A percentile compares a stretch with the other conserved stretches of the same genome.
Evolutionary conservation across 2,329 filamentous ascomycete species (phyloP).

Genomic region (Penicillium thymicola): DNA sequence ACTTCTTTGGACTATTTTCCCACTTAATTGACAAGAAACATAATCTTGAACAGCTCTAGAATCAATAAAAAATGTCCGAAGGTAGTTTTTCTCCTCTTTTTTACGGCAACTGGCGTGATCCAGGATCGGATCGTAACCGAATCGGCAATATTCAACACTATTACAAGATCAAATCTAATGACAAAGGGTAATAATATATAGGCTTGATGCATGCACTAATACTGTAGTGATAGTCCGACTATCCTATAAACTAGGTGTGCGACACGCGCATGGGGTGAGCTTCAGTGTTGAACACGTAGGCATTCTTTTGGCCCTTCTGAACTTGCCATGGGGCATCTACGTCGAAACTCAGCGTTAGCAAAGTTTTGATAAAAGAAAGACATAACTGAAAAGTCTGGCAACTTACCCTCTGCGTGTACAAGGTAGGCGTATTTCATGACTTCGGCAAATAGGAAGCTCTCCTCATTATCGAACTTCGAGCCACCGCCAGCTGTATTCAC

Average conservation of each 20-base stretch:
- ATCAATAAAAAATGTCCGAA: background rate
- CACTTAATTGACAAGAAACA: background rate
- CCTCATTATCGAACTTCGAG: conserved; percentile 65
- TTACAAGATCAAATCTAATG: background rate
- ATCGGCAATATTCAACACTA: background rate
- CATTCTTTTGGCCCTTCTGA: conserved; percentile 46
- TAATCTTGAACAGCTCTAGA: background rate
- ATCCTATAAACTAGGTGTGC: conserved; percentile 4
- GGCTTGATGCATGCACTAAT: background rate
- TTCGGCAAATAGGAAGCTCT: conserved; percentile 86
- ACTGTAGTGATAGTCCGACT: background rate
- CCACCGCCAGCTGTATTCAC: conserved; percentile 65
- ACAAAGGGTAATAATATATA: background rate
- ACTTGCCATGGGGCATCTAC: conserved; percentile 60
- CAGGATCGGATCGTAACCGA: background rate
- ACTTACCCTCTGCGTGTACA: conserved; percentile 53
- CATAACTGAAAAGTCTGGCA: background rate
- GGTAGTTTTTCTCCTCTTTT: background rate
- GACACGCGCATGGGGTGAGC: conserved; percentile 52
- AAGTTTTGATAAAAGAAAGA: background rate
- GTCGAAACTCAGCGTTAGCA: conserved; percentile 9
- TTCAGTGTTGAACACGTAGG: conserved; percentile 64
- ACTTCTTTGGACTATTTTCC: background rate
- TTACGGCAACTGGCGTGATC: background rate
- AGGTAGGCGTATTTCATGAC: conserved; percentile 81